Percentiles rank a stretch among this genome's conserved stretches.
Conservation (phyloP, 2,329 filamentous ascomycete genomes). For the Blastomyces parvus region DNA sequence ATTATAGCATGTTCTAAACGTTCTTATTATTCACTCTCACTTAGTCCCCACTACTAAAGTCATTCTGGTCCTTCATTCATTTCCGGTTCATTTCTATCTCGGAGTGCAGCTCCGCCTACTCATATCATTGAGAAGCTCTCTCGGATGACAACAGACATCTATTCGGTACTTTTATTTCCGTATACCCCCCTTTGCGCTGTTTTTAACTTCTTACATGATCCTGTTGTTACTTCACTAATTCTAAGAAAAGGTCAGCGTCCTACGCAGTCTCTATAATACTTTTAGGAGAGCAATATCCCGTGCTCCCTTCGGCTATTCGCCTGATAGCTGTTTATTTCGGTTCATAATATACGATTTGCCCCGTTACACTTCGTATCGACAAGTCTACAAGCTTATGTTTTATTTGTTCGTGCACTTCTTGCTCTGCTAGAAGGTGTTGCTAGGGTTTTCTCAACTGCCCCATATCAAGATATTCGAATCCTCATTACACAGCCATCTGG, state of each 20-base stretch:
- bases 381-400: neutral
- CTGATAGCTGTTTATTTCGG: neutral
- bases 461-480: neutral
- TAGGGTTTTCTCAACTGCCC: neutral
- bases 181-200: neutral
- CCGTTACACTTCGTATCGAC: neutral
- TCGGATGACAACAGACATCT: neutral
- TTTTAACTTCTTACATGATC: neutral
- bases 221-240: neutral
- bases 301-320: neutral
- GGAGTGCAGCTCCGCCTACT: neutral
- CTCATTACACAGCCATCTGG: neutral
- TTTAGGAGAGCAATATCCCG: too few species aligned
- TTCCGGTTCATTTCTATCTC: neutral
- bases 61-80: neutral
- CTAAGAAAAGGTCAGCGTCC: neutral
- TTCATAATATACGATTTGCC: neutral
- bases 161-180: neutral
- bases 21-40: neutral
- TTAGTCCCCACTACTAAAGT: neutral
- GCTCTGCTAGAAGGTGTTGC: neutral
- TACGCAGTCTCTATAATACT: too few species aligned
- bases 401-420: neutral
- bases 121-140: neutral
- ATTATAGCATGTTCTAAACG: neutral